Evolutionary conservation across 2,329 filamentous ascomycete genomes (phyloP).

Genomic region (Colletotrichum australisinense): DNA sequence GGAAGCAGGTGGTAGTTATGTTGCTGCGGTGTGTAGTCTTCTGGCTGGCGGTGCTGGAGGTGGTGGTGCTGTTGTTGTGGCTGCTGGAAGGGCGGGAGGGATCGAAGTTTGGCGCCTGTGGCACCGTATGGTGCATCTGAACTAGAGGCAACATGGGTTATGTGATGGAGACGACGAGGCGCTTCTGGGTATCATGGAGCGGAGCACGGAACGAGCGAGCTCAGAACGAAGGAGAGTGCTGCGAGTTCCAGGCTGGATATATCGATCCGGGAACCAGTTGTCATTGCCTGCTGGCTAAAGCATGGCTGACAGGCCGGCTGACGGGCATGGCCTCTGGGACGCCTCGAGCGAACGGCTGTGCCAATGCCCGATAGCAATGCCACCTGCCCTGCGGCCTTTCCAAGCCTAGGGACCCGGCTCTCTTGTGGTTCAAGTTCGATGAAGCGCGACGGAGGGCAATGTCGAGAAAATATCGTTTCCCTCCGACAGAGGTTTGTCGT

Average conservation of each 20-base stretch:
- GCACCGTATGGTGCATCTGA: constrained; percentile 65
- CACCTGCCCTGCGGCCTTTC: constrained; percentile 23
- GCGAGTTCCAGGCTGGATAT: constrained; percentile 37
- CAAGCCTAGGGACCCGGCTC: not conserved
- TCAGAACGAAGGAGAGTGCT: constrained; percentile 39
- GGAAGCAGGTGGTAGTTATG: constrained; percentile 40
- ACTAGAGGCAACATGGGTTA: constrained; percentile 60
- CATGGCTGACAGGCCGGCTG: constrained; percentile 51
- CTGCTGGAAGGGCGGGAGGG: constrained; percentile 43
- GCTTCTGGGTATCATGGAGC: constrained; percentile 20
- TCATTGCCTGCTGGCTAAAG: constrained; percentile 58
- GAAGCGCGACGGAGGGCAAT: not conserved
- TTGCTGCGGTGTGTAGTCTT: constrained; percentile 37
- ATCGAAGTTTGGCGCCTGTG: constrained; percentile 53
- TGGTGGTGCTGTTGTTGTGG: constrained; percentile 6
- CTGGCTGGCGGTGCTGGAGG: constrained; percentile 37
- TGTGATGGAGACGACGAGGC: not conserved
- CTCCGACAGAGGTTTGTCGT: not conserved
- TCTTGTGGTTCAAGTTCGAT: not conserved
- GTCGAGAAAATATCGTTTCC: not conserved
- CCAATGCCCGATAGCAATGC: constrained; percentile 36
- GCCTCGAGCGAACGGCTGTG: constrained; percentile 35
- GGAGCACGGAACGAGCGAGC: not conserved
- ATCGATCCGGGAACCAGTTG: constrained; percentile 39
- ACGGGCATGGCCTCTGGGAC: constrained; percentile 58